Conservation (phyloP, 192 early-diverging fungal genomes). For the Haplosporangium gracile region DNA sequence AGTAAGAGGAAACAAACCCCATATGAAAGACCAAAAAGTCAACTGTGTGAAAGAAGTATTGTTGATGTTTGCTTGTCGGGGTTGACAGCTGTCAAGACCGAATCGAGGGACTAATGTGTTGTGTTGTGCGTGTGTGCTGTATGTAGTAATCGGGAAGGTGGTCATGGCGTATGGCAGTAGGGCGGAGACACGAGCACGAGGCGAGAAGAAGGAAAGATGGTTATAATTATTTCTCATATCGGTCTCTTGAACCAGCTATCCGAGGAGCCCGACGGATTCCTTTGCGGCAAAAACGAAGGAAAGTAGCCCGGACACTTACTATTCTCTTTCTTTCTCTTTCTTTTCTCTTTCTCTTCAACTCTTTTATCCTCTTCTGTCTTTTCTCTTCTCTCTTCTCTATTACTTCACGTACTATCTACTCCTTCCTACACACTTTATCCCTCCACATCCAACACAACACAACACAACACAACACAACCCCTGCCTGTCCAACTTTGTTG, state of each 20-base stretch:
- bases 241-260: conserved; percentile 1
- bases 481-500: not conserved
- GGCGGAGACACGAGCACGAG: not conserved
- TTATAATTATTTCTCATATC: not conserved
- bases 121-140: no score
- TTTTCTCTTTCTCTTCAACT: not conserved
- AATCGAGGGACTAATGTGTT: not conserved
- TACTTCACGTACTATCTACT: not conserved
- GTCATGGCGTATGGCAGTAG: not conserved
- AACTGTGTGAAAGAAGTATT: not conserved
- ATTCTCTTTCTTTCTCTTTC: not conserved
- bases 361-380: not conserved
- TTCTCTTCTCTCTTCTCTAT: not conserved
- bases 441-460: no score
- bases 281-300: not conserved
- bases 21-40: not conserved
- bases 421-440: not conserved
- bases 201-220: no score
- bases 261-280: not conserved
- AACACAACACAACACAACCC: not conserved
- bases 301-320: not conserved
- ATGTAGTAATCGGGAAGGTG: not conserved
- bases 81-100: not conserved
- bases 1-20: not conserved
- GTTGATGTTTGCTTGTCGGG: not conserved